Conservation (phyloP, 2,329 filamentous ascomycete species). For the Beauveria sp. region DNA sequence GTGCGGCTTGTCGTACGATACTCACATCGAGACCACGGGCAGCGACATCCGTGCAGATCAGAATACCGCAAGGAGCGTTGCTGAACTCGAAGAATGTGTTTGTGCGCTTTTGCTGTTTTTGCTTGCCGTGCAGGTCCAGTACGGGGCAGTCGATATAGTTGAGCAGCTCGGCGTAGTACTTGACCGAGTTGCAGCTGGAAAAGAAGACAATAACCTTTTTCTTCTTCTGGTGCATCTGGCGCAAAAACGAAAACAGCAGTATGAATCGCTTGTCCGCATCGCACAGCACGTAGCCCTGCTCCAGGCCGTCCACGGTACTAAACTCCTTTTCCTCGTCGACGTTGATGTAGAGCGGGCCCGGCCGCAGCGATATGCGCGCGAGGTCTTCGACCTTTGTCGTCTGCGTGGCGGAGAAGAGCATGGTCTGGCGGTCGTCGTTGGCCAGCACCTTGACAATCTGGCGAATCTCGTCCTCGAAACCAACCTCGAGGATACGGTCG, state of each 20-base stretch:
- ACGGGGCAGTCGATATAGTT: constrained; percentile 96
- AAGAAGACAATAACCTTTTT: constrained; percentile 99
- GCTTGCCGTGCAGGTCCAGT: constrained; percentile 82
- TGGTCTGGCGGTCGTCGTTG: constrained; percentile 80
- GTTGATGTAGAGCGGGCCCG: constrained; percentile 92
- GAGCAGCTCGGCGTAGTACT: constrained; percentile 90
- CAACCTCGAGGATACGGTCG: constrained; percentile 91
- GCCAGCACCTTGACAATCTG: constrained; percentile 93
- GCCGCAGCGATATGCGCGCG: constrained; percentile 83
- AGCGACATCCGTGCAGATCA: constrained; percentile 96
- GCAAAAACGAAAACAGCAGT: constrained; percentile 88
- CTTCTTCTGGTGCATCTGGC: constrained; percentile 67
- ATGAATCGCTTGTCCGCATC: constrained; percentile 91
- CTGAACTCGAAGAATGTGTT: constrained; percentile 97
- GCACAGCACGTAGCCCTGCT: constrained; percentile 93
- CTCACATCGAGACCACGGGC: constrained; percentile 82
- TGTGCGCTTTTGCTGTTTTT: constrained; percentile 98
- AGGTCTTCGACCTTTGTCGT: constrained; percentile 96
- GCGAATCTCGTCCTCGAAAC: constrained; percentile 97
- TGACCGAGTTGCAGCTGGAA: constrained; percentile 84
- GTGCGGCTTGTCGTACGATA: constrained; percentile 5
- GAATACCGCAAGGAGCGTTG: constrained; percentile 67
- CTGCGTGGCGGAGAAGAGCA: constrained; percentile 98
- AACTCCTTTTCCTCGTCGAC: constrained; percentile 86
- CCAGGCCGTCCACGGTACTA: constrained; percentile 85